Conservation (phyloP, 225 moss, liverwort and hornwort genomes). For the Sphagnum contortum region DNA sequence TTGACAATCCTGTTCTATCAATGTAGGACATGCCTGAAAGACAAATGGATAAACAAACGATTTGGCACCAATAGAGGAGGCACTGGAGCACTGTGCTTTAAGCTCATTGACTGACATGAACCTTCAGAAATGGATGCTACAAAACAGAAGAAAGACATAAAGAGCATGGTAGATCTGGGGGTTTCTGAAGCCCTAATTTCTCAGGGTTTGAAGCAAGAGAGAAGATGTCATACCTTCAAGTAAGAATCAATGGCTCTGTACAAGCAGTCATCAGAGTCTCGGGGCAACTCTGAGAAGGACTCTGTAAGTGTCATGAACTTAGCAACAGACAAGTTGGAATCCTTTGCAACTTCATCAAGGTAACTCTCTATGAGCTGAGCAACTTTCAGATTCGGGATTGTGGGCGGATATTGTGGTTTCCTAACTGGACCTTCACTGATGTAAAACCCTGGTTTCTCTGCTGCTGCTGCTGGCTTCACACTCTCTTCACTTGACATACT, state of each 20-base stretch:
- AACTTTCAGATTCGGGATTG: constrained; percentile 71
- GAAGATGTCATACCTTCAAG: constrained; percentile 50
- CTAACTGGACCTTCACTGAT: constrained; percentile 13
- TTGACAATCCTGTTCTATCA: too few species aligned
- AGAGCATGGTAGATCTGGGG: not conserved
- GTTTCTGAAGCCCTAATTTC: not conserved
- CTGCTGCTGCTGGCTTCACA: constrained; percentile 10
- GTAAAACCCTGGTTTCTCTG: constrained; percentile 14
- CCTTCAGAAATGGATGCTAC: not conserved
- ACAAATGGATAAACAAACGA: too few species aligned
- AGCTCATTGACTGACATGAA: too few species aligned
- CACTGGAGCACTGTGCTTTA: too few species aligned
- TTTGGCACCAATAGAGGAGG: too few species aligned
- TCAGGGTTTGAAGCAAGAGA: not conserved
- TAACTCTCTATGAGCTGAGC: constrained; percentile 90
- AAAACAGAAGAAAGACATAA: not conserved
- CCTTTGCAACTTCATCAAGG: constrained; percentile 73
- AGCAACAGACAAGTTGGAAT: constrained; percentile 40
- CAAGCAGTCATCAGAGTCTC: constrained; percentile 73
- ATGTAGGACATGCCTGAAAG: too few species aligned
- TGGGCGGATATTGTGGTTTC: constrained; percentile 37
- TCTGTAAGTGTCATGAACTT: constrained; percentile 82
- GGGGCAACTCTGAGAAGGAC: constrained; percentile 65
- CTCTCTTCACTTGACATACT: constrained; percentile 18
- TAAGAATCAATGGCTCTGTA: constrained; percentile 90